Percentiles rank a stretch among this genome's conserved stretches.
Conservation (phyloP, 805 yeast species). For the Kodamaea kaohsiungensis region DNA sequence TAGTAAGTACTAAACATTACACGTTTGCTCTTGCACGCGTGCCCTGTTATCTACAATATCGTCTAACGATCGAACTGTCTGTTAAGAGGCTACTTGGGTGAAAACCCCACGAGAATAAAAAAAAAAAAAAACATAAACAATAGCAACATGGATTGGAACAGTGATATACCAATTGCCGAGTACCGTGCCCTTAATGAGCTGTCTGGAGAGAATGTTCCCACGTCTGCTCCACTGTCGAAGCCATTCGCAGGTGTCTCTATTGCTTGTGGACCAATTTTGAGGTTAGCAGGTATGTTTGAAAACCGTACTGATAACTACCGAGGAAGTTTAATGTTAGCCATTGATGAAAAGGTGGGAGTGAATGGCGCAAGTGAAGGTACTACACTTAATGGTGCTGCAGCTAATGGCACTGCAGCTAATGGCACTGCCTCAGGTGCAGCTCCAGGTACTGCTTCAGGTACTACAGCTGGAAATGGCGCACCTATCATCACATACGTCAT, state of each 20-base stretch:
- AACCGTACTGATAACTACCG: constrained; percentile 52
- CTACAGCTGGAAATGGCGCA: not conserved
- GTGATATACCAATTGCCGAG: constrained; percentile 30
- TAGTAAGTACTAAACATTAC: not conserved
- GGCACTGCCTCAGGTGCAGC: not conserved
- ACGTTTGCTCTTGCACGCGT: not conserved
- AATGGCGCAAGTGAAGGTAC: constrained; percentile 16
- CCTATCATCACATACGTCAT: constrained; percentile 4
- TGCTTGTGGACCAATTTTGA: constrained; percentile 75
- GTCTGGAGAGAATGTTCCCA: constrained; percentile 26
- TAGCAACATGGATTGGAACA: constrained; percentile 16
- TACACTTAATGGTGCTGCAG: constrained; percentile 15
- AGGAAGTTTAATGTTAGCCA: constrained; percentile 68
- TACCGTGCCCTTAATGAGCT: constrained; percentile 29
- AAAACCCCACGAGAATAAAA: not conserved
- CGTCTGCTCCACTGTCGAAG: constrained; percentile 23
- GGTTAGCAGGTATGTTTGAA: constrained; percentile 66
- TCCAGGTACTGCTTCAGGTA: not conserved
- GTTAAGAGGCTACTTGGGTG: not conserved
- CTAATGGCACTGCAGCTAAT: constrained; percentile 18
- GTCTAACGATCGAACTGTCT: not conserved
- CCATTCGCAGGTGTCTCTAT: constrained; percentile 30
- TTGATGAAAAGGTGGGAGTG: constrained; percentile 34
- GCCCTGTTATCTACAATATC: not conserved
- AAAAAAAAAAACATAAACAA: not conserved